phyloP scores from a whole-genome alignment of 139 green algal species.

The Chlorella sp. region DNA sequence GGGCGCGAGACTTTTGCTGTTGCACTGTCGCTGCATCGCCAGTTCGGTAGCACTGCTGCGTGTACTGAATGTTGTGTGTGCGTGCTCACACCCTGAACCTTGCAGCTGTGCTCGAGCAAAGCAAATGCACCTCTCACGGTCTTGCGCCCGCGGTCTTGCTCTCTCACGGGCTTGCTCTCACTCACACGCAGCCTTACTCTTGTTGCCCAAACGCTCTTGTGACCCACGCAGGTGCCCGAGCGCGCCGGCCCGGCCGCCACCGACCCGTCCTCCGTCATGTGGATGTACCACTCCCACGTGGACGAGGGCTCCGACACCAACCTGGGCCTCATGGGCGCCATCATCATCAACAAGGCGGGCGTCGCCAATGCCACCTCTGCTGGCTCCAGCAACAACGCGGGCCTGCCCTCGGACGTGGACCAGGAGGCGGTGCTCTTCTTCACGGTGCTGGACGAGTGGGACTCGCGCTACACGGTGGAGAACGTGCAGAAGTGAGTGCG shows the following conservation, averaged over 20 bases:
- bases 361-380: not conserved
- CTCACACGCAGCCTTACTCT: no score
- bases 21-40: no score
- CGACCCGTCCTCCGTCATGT: constrained; percentile 56
- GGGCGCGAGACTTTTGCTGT: no score
- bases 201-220: no score
- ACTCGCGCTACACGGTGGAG: not conserved
- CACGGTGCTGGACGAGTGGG: constrained; percentile 14
- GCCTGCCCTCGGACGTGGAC: constrained; percentile 23
- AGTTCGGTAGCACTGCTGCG: no score
- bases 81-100: no score
- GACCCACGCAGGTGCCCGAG: constrained; percentile 53
- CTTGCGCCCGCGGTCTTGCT: no score
- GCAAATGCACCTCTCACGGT: no score
- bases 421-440: constrained; percentile 45
- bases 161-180: no score
- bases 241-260: constrained; percentile 48
- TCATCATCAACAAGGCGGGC: constrained; percentile 35
- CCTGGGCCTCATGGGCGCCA: constrained; percentile 50
- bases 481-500: not conserved
- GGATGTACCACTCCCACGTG: constrained; percentile 48
- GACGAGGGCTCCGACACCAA: constrained; percentile 44
- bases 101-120: no score
- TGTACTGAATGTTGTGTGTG: no score
- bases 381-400: not conserved